Base-by-base conservation (phyloP, 371 early-diverging fungal genomes). In the Apophysomyces trapeziformis region DNA sequence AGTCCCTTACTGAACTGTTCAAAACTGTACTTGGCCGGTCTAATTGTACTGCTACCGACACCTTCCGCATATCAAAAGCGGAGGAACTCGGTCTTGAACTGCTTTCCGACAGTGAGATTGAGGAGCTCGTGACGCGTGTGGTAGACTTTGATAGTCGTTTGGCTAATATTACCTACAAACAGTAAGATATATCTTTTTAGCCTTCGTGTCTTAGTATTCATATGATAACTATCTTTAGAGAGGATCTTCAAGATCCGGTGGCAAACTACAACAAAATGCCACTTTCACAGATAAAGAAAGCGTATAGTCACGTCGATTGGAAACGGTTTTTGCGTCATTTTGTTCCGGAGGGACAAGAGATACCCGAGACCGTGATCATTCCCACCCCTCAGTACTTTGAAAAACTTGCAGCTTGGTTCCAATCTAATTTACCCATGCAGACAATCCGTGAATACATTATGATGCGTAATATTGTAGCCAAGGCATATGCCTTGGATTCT, bases 101-200 rank as follows among this genome's bases (percentile, higher is more conserved):
- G 4, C 64, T 73, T 67, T 47, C 66, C 4, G 26, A 63, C 9
- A 45, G 46, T 12, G 67, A 76, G 14, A 61, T 78, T 14, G 39
- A 57, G 6, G 39, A 47, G 7, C 66, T 75, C 5, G 85, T 82
- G 4, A 63, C 71, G 14, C 63, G 74, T 11, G 69, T 80, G 45
- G 69, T 88, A 21, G 76, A 61, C 6, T 82, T 89, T 50, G 89
- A 89, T 65, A 74, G 50, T 4, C 41, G 72, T 35, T 47, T 89
- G 39, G 87, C 90, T 9, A 63, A 65, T 4, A 67, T 70, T 4
- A 68, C 64, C 9, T 58, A 77, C n/a, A 64, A 64, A 58, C 61
- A 54, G 68, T 65, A 74, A 57, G 21, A 39, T 44, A 47, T 26
- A 5, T 43, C 5, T 38, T 6, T n/a, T 38, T 16, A 26, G 32